Conservation (phyloP, 2,329 filamentous ascomycete species). For the Claviceps sp. region DNA sequence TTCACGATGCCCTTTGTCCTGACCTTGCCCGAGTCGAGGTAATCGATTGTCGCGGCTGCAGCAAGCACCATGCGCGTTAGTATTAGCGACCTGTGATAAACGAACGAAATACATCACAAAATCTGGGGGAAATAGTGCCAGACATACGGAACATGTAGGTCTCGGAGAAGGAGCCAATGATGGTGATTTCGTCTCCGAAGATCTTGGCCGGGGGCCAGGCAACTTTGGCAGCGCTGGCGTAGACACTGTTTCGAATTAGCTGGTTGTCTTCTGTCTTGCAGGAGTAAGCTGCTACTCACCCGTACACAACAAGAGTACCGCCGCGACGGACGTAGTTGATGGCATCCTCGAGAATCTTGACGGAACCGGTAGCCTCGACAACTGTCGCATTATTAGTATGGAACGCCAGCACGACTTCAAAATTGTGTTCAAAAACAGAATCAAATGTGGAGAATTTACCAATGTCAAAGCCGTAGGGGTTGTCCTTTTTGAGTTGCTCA, state of each 20-base stretch:
- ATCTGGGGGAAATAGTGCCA: background rate
- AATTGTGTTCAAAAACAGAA: too few relatives aligned
- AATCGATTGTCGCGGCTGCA: slow-evolving; percentile 31
- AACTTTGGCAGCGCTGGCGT: slow-evolving; percentile 47
- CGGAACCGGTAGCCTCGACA: slow-evolving; percentile 56
- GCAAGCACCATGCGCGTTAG: background rate
- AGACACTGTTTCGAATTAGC: slow-evolving; percentile 34
- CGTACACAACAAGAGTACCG: slow-evolving; percentile 59
- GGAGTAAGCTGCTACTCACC: slow-evolving; percentile 11
- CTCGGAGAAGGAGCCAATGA: slow-evolving; percentile 60
- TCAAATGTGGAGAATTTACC: slow-evolving; percentile 17
- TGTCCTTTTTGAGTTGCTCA: slow-evolving; percentile 45
- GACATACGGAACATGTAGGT: slow-evolving; percentile 56
- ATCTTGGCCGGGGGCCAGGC: slow-evolving; percentile 61
- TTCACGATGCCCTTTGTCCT: slow-evolving; percentile 57
- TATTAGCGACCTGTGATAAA: background rate
- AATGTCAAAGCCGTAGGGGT: slow-evolving; percentile 63
- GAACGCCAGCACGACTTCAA: background rate
- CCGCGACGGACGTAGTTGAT: slow-evolving; percentile 61
- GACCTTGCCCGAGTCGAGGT: slow-evolving; percentile 46
- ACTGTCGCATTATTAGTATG: slow-evolving; percentile 22
- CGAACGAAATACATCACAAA: background rate
- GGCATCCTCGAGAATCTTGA: slow-evolving; percentile 54
- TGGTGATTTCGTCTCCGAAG: slow-evolving; percentile 55
- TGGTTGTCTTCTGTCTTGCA: background rate